phyloP scores from a whole-genome alignment of 1,284 basidiomycete species.

The Vanrija humicola region DNA sequence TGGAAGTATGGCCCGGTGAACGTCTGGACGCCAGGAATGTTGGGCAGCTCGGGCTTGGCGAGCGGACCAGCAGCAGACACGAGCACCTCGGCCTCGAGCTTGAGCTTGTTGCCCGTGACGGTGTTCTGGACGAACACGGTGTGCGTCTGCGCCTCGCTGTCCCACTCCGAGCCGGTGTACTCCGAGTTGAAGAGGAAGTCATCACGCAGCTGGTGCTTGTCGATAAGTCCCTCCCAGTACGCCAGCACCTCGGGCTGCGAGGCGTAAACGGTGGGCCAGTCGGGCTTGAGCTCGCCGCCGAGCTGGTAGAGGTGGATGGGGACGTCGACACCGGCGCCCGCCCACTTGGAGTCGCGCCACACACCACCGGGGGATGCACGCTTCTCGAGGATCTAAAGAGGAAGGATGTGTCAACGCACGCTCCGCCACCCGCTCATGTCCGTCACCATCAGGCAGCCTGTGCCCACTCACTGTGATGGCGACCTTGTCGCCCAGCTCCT shows the following conservation, averaged over 20 bases:
- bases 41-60: conserved; percentile 30
- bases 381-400: conserved; percentile 24
- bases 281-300: conserved; percentile 19
- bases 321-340: conserved; percentile 23
- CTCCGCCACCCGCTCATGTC: not conserved
- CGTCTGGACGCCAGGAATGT: conserved; percentile 32
- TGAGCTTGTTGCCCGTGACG: not conserved
- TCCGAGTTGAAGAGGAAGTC: conserved; percentile 18
- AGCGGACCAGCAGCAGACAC: conserved; percentile 29
- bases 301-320: conserved; percentile 26
- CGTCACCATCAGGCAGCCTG: not conserved
- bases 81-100: conserved; percentile 20
- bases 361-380: conserved; percentile 21
- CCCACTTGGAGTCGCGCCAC: conserved; percentile 31
- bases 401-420: not conserved
- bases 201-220: conserved; percentile 10
- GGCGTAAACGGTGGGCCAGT: conserved; percentile 13
- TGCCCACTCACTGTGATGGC: conserved; percentile 10
- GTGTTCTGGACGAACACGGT: conserved; percentile 11
- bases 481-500: conserved; percentile 20
- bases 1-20: conserved; percentile 44
- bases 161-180: conserved; percentile 24
- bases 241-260: conserved; percentile 12
- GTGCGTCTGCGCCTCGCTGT: conserved; percentile 15
- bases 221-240: conserved; percentile 22